Percentiles rank a stretch among this genome's conserved stretches.
These are phyloP conservation scores for Plectosphaerella plurivora DNA, from an alignment of 2,329 filamentous ascomycete genomes.

Conservation along the genomic window DNA sequence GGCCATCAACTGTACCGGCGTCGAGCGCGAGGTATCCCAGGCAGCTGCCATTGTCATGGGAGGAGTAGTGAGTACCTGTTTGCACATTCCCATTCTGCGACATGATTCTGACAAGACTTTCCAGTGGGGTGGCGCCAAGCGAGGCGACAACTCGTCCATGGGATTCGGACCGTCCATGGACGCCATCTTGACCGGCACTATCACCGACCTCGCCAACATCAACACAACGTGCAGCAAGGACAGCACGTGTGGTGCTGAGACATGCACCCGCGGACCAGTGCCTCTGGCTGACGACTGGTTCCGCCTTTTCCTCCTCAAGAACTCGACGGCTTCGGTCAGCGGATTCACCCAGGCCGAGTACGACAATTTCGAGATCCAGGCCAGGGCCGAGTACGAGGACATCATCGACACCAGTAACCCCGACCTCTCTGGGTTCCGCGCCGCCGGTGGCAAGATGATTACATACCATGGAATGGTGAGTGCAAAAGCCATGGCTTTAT, in stretches of 20 bases:
- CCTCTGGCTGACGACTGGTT: conserved; percentile 15
- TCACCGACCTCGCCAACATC: background rate
- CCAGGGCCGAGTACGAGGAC: background rate
- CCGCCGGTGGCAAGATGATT: conserved; percentile 20
- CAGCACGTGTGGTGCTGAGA: no score
- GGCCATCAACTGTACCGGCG: conserved; percentile 7
- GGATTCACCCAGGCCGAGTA: conserved; percentile 11
- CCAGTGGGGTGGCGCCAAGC: background rate
- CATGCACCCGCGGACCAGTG: conserved; percentile 15
- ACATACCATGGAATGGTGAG: background rate
- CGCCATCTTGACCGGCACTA: background rate
- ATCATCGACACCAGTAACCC: conserved; percentile 21
- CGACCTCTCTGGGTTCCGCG: conserved; percentile 21
- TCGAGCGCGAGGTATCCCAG: background rate
- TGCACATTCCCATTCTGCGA: background rate
- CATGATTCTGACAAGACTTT: background rate
- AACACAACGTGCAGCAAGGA: no score
- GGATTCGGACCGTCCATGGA: background rate
- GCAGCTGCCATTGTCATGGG: background rate
- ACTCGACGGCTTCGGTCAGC: conserved; percentile 5
- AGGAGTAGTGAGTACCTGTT: no score
- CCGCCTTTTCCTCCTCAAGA: conserved; percentile 17
- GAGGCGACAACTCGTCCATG: background rate
- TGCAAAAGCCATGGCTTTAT: background rate
- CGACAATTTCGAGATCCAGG: conserved; percentile 10